Percentiles rank a stretch among this genome's conserved stretches.
These are phyloP conservation scores for Tulasnella sp. DNA, from an alignment of 768 basidiomycete genomes.

Conservation along the genomic window DNA sequence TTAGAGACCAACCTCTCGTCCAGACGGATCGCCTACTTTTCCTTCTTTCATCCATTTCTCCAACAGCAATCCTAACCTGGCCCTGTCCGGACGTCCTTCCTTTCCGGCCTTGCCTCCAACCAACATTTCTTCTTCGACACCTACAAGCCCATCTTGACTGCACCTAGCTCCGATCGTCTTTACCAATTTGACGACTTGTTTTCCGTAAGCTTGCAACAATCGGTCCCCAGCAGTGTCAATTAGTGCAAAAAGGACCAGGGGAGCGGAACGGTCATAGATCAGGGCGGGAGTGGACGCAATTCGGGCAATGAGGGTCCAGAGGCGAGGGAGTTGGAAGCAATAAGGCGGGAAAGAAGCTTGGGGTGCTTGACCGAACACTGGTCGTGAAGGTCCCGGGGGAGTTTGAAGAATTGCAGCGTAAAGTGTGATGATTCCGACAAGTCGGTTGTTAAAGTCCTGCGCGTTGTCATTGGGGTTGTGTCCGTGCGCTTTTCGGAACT, in stretches of 20 bases:
- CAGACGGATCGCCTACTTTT: constrained; percentile 12
- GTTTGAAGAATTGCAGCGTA: constrained; percentile 73
- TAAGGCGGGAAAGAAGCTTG: constrained; percentile 41
- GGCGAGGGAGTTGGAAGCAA: constrained; percentile 61
- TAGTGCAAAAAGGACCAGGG: constrained; percentile 50
- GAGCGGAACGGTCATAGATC: constrained; percentile 61
- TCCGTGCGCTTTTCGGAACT: constrained; percentile 48
- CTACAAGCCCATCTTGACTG: neutral
- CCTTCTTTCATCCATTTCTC: constrained; percentile 34
- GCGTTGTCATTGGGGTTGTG: constrained; percentile 39
- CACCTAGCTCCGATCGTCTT: constrained; percentile 21
- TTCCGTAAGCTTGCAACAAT: constrained; percentile 29
- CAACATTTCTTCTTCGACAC: neutral
- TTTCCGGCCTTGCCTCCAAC: constrained; percentile 24
- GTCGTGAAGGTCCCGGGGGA: constrained; percentile 25
- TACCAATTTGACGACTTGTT: constrained; percentile 32
- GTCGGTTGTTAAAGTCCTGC: constrained; percentile 69
- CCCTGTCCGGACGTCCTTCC: neutral
- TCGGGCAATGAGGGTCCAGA: constrained; percentile 75
- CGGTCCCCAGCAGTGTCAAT: constrained; percentile 34
- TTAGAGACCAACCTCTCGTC: constrained; percentile 22
- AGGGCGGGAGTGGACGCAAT: constrained; percentile 58
- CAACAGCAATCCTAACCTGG: constrained; percentile 16
- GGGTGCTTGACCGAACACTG: neutral
- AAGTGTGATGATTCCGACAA: constrained; percentile 81